Conservation (phyloP, 1,284 basidiomycete genomes). For the Tilletia horrida region DNA sequence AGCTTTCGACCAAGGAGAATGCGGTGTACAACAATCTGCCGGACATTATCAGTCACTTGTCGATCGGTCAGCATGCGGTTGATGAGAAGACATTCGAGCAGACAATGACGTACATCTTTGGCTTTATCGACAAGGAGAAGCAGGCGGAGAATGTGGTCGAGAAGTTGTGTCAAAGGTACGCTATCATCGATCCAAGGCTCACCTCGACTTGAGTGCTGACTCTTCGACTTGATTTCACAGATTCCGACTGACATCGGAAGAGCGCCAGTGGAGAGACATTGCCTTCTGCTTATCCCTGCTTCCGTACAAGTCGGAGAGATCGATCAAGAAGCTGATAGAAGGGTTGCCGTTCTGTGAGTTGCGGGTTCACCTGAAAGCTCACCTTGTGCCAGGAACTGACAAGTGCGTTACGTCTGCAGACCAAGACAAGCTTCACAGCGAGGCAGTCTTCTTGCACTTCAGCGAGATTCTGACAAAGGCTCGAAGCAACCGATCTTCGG, state of each 20-base stretch:
- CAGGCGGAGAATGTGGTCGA: constrained; percentile 55
- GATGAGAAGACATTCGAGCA: constrained; percentile 87
- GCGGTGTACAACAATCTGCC: constrained; percentile 98
- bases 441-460: constrained; percentile 77
- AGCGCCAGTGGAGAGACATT: constrained; percentile 95
- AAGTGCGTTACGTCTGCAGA: constrained; percentile 66
- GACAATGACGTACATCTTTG: constrained; percentile 93
- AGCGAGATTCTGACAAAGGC: constrained; percentile 76
- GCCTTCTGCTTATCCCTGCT: constrained; percentile 90
- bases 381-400: not conserved
- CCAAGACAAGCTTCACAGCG: constrained; percentile 90
- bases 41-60: constrained; percentile 65
- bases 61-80: constrained; percentile 86
- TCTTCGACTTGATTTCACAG: constrained; percentile 60
- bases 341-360: constrained; percentile 58
- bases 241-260: constrained; percentile 81
- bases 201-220: not conserved
- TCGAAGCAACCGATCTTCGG: constrained; percentile 28
- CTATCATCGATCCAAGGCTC: not conserved
- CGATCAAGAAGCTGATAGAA: constrained; percentile 92
- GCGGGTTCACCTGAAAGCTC: not conserved
- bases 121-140: constrained; percentile 82
- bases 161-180: constrained; percentile 52
- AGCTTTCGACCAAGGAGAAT: constrained; percentile 92
- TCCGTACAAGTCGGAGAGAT: constrained; percentile 93